These are phyloP conservation scores for Pythium dissimile DNA, from an alignment of 352 stramenopile genomes.

Conservation along the genomic window DNA sequence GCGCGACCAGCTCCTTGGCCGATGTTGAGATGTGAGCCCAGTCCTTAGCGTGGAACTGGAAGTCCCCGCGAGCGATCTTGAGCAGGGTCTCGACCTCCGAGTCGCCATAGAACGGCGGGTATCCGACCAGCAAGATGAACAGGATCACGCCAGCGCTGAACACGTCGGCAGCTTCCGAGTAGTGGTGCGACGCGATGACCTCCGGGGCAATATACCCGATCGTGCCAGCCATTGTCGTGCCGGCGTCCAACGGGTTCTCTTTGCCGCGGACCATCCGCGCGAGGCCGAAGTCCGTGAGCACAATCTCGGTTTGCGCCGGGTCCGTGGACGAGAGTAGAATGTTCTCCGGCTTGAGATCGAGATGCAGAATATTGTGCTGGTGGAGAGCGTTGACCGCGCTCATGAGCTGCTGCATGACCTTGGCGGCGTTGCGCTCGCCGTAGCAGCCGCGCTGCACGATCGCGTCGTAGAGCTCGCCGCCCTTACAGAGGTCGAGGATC, in stretches of 20 bases:
- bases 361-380: slow-evolving; percentile 71
- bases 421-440: slow-evolving; percentile 55
- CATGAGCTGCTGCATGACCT: slow-evolving; percentile 65
- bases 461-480: slow-evolving; percentile 73
- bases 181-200: slow-evolving; percentile 62
- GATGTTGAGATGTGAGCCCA: slow-evolving; percentile 52
- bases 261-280: slow-evolving; percentile 74
- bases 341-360: slow-evolving; percentile 82
- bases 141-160: slow-evolving; percentile 81
- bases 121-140: slow-evolving; percentile 76
- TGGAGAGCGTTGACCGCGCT: slow-evolving; percentile 63
- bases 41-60: slow-evolving; percentile 60
- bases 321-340: slow-evolving; percentile 61
- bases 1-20: slow-evolving; percentile 64
- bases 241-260: slow-evolving; percentile 53
- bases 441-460: slow-evolving; percentile 66
- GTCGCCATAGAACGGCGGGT: slow-evolving; percentile 71
- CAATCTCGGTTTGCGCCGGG: slow-evolving; percentile 47
- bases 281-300: slow-evolving; percentile 77
- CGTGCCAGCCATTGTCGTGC: slow-evolving; percentile 67
- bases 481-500: slow-evolving; percentile 67
- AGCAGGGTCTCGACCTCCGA: slow-evolving; percentile 74
- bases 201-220: slow-evolving; percentile 81
- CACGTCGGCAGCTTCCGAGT: slow-evolving; percentile 66
- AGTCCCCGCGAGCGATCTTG: slow-evolving; percentile 73